phyloP scores from a whole-genome alignment of 495 filamentous ascomycete genomes.

The Podospora australis region DNA sequence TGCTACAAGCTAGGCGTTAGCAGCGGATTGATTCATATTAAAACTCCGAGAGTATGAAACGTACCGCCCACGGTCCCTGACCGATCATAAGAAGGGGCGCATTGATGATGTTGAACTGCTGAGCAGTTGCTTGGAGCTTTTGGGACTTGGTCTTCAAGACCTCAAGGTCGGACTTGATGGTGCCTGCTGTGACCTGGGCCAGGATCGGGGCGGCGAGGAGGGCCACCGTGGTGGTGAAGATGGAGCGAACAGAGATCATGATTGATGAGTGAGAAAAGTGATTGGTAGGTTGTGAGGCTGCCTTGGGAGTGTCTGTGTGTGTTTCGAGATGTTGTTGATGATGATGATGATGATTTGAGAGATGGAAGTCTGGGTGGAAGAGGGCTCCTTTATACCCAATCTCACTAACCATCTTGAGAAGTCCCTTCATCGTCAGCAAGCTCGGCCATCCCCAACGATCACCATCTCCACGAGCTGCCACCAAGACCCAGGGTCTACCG shows the following conservation, averaged over 20 bases:
- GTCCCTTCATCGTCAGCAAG: too few relatives aligned
- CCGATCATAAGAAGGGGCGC: conserved; percentile 18
- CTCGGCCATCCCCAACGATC: too few relatives aligned
- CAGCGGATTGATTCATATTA: neutral
- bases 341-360: too few relatives aligned
- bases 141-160: neutral
- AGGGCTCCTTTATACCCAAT: too few relatives aligned
- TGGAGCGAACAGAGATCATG: neutral
- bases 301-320: neutral
- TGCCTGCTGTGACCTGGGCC: neutral
- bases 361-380: too few relatives aligned
- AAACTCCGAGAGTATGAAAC: neutral
- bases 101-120: conserved; percentile 18
- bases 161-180: neutral
- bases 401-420: too few relatives aligned
- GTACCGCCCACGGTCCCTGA: conserved; percentile 18
- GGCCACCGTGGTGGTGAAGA: neutral
- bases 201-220: neutral
- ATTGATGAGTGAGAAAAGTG: neutral
- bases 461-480: too few relatives aligned
- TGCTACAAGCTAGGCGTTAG: neutral
- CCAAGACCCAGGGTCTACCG: too few relatives aligned
- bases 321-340: neutral
- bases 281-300: neutral
- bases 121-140: conserved; percentile 1